Evolutionary conservation across 805 yeast genomes (phyloP).

Genomic region (Kodamaea neixiangensis): DNA sequence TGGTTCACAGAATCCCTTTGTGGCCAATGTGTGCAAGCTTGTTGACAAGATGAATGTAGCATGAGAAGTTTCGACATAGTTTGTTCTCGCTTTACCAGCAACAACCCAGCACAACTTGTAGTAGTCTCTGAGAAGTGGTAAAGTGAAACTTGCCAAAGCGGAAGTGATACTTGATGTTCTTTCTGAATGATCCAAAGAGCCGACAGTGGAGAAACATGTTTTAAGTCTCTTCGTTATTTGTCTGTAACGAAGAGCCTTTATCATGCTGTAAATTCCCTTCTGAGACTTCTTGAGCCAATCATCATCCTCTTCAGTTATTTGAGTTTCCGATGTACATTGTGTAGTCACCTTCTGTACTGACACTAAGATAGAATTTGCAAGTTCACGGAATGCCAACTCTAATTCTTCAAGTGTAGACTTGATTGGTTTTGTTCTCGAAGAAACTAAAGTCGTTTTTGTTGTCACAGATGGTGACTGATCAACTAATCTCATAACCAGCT

Average conservation of each 20-base stretch:
- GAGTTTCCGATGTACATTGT: conserved; percentile 25
- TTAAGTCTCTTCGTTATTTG: conserved; percentile 38
- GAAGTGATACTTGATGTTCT: conserved; percentile 40
- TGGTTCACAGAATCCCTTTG: conserved; percentile 91
- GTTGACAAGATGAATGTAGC: conserved; percentile 62
- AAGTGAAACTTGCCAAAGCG: conserved; percentile 54
- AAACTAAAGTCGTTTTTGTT: background rate
- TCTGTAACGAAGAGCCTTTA: conserved; percentile 44
- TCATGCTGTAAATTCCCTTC: conserved; percentile 40
- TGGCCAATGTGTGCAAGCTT: conserved; percentile 60
- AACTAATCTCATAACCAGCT: background rate
- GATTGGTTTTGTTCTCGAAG: background rate
- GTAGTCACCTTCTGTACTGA: conserved; percentile 63
- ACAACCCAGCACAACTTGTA: conserved; percentile 47
- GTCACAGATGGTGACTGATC: background rate
- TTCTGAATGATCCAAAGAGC: conserved; percentile 37
- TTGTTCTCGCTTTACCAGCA: conserved; percentile 42
- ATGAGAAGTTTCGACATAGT: conserved; percentile 57
- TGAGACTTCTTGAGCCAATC: conserved; percentile 65
- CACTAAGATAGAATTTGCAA: conserved; percentile 62
- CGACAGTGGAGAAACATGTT: conserved; percentile 35
- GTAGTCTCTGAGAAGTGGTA: conserved; percentile 68
- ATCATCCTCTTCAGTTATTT: conserved; percentile 49
- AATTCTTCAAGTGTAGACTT: conserved; percentile 17
- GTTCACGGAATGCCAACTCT: conserved; percentile 50